phyloP scores from a whole-genome alignment of 2,329 filamentous ascomycete genomes.

The Apiospora saccharicola region DNA sequence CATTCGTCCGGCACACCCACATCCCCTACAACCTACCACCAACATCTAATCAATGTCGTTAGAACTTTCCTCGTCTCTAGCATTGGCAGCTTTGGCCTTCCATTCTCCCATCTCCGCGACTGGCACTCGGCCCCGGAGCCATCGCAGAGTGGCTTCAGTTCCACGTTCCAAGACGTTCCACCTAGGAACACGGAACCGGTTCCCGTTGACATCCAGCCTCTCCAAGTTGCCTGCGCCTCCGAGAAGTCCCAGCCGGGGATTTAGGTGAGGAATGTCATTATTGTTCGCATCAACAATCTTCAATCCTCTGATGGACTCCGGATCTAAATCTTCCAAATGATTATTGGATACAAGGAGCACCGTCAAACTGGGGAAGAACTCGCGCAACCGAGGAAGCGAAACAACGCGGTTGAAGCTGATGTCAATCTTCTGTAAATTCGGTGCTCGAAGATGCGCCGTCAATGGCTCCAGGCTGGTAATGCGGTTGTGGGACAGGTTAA shows the following conservation, averaged over 20 bases:
- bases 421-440: constrained; percentile 78
- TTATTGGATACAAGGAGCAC: constrained; percentile 83
- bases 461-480: constrained; percentile 75
- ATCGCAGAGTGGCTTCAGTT: constrained; percentile 82
- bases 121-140: constrained; percentile 80
- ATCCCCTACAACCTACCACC: not conserved
- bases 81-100: constrained; percentile 55
- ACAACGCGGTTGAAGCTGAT: constrained; percentile 83
- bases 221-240: constrained; percentile 67
- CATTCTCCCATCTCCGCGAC: constrained; percentile 65
- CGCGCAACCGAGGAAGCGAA: constrained; percentile 70
- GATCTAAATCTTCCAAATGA: constrained; percentile 74
- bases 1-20: too few relatives aligned
- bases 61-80: constrained; percentile 38
- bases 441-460: constrained; percentile 72
- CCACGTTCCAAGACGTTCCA: constrained; percentile 86
- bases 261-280: constrained; percentile 84
- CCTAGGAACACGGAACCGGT: constrained; percentile 86
- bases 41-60: constrained; percentile 32
- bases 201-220: constrained; percentile 80
- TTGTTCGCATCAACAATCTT: constrained; percentile 80
- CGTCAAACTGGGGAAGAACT: constrained; percentile 72
- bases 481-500: constrained; percentile 78
- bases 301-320: constrained; percentile 77
- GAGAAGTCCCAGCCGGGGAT: constrained; percentile 81